Conservation (phyloP, 768 basidiomycete genomes). For the Pleurotus citrinopileatus region DNA sequence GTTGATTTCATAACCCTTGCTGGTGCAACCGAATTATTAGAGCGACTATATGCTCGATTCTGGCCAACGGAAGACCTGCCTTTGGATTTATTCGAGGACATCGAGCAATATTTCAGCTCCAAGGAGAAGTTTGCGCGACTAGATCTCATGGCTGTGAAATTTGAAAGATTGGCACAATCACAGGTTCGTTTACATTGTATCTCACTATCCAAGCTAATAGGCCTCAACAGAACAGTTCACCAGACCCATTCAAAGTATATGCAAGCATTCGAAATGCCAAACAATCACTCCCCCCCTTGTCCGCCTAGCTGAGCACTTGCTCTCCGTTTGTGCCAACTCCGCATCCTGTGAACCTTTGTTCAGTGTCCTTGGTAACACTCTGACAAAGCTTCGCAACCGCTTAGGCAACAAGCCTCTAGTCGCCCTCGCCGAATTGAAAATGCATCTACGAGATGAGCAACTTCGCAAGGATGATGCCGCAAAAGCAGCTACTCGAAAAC, state of each 20-base stretch:
- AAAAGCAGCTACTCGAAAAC: constrained; percentile 10
- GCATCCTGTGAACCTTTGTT: constrained; percentile 28
- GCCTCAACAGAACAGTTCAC: not conserved
- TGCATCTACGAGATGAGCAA: constrained; percentile 26
- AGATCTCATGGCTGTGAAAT: not conserved
- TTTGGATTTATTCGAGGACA: not conserved
- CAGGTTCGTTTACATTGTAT: too few relatives aligned
- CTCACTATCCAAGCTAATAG: too few relatives aligned
- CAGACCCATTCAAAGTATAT: not conserved
- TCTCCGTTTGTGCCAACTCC: constrained; percentile 26
- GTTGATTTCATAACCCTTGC: constrained; percentile 14
- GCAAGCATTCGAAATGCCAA: not conserved
- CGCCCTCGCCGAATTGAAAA: constrained; percentile 23
- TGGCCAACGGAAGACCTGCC: constrained; percentile 3
- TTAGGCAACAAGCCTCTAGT: constrained; percentile 19
- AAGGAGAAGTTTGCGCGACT: constrained; percentile 8
- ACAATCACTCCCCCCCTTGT: constrained; percentile 15
- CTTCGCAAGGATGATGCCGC: constrained; percentile 1
- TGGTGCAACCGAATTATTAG: constrained; percentile 12
- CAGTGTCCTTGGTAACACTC: constrained; percentile 26
- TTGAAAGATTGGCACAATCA: not conserved
- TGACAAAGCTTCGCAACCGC: constrained; percentile 23
- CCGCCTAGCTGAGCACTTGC: constrained; percentile 17
- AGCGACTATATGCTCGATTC: constrained; percentile 16
- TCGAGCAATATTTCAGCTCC: constrained; percentile 9